Evolutionary conservation across 805 yeast species (phyloP).

Genomic region (Tetrapisispora iriomotensis): DNA sequence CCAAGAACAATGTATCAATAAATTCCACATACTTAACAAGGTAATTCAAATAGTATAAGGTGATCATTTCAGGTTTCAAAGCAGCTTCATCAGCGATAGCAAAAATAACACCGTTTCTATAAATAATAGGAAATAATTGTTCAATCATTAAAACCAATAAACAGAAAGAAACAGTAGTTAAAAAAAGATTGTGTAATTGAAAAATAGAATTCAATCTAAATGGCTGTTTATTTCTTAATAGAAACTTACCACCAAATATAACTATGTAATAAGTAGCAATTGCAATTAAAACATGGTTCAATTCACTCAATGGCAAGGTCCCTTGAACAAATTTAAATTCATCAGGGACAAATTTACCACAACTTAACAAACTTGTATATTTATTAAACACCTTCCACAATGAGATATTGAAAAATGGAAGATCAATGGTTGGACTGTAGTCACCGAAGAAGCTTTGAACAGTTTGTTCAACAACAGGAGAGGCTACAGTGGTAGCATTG

Average conservation of each 20-base stretch:
- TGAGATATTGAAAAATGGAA: conserved; percentile 28
- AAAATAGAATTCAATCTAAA: conserved; percentile 64
- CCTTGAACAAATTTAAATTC: conserved; percentile 60
- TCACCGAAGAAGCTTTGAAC: conserved; percentile 5
- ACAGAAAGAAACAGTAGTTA: conserved; percentile 59
- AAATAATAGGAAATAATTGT: conserved; percentile 74
- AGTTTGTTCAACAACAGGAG: not conserved
- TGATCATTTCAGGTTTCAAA: conserved; percentile 76
- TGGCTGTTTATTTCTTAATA: conserved; percentile 51
- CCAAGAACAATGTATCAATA: conserved; percentile 84
- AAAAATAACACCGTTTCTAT: conserved; percentile 65
- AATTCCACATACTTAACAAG: conserved; percentile 83
- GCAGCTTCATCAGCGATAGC: conserved; percentile 72
- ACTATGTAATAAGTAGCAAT: conserved; percentile 63
- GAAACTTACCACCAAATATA: conserved; percentile 74
- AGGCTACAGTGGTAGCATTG: too few species aligned
- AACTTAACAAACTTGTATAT: conserved; percentile 11
- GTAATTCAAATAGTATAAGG: conserved; percentile 84
- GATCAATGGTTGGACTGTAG: conserved; percentile 26
- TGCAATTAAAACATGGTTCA: conserved; percentile 44
- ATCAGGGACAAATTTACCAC: conserved; percentile 23
- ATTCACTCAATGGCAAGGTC: conserved; percentile 56
- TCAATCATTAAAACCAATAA: conserved; percentile 66
- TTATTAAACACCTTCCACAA: conserved; percentile 24
- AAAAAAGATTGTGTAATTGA: conserved; percentile 73